phyloP scores from a whole-genome alignment of 352 stramenopile species.

The Globisporangium irregulare region DNA sequence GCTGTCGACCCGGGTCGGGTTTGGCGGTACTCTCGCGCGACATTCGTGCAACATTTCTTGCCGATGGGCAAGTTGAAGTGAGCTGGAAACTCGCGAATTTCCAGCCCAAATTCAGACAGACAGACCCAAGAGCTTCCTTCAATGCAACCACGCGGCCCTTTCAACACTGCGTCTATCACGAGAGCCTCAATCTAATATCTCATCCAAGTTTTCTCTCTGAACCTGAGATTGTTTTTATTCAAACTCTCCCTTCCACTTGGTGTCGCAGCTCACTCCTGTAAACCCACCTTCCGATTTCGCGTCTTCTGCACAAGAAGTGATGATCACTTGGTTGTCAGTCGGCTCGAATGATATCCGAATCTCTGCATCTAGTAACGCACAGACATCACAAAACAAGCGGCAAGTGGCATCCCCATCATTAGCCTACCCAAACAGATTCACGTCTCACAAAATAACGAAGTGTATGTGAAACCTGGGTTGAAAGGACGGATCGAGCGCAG shows the following conservation, averaged over 20 bases:
- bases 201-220: background rate
- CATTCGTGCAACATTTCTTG: constrained; percentile 5
- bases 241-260: constrained; percentile 67
- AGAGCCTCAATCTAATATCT: background rate
- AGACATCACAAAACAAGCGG: background rate
- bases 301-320: constrained; percentile 43
- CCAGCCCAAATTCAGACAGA: too few species aligned
- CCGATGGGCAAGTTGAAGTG: constrained; percentile 1
- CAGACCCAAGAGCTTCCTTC: too few species aligned
- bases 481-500: constrained; percentile 73
- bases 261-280: constrained; percentile 44
- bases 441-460: background rate
- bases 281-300: constrained; percentile 22
- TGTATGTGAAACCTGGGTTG: constrained; percentile 41
- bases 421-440: background rate
- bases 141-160: background rate
- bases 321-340: constrained; percentile 43
- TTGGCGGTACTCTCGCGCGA: background rate
- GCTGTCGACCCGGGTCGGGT: background rate
- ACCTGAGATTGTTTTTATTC: constrained; percentile 29
- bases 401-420: background rate
- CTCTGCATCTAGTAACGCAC: constrained; percentile 36
- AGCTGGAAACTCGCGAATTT: background rate
- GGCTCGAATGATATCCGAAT: constrained; percentile 57
- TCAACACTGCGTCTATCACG: background rate